Evolutionary conservation across 306 rosid species (phyloP), one percentile per base, ranked within the genome.

Genomic region (Arachis hypogaea): DNA sequence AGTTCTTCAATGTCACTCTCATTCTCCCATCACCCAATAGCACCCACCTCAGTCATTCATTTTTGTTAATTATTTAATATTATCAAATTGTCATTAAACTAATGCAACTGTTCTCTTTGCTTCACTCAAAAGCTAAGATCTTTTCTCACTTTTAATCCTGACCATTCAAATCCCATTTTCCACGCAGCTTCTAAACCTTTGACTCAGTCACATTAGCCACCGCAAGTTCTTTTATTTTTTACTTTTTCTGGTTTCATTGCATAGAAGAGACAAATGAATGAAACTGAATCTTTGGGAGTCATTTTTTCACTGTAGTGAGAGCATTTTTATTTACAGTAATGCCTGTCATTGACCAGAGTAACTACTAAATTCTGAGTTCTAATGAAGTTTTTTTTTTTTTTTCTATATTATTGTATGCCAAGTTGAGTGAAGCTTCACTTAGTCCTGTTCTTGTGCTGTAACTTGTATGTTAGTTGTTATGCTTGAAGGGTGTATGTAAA

Each of bases 201-300:
- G 45, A 74, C 38, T 76, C 43, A 47, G 56, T 71, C 11, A 33
- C 29, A 47, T 68, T 73, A 83, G 74, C 83, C 11, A 81, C 78
- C 59, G 81, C 74, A 88, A 59, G 22, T 50, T 65, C 56, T 74
- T 82, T 58, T 1, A 1, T 33, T 33, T 33, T 33, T 33, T 2
- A 33, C 2, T 33, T 33, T 33, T 55, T 73, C 80, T 63, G 9
- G 58, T 83, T 68, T 85, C 64, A 9, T 33, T 68, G 11, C 63
- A 46, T 69, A 61, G 77, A 83, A 85, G 82, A 58, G 96, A 88
- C 96, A 87, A 88, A 80, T 54, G 58, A 47, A 69, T 45, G 70
- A 59, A 68, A 46, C 57, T 52, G 96, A 82, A 88, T 86, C 87
- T 70, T 68, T 33, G 5, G 3, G 77, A 73, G 40, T 73, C 73